A percentile compares a stretch with the other conserved stretches of the same genome.
phyloP scores from a whole-genome alignment of 108 stramenopile species.

The Poteriospumella lacustris region DNA sequence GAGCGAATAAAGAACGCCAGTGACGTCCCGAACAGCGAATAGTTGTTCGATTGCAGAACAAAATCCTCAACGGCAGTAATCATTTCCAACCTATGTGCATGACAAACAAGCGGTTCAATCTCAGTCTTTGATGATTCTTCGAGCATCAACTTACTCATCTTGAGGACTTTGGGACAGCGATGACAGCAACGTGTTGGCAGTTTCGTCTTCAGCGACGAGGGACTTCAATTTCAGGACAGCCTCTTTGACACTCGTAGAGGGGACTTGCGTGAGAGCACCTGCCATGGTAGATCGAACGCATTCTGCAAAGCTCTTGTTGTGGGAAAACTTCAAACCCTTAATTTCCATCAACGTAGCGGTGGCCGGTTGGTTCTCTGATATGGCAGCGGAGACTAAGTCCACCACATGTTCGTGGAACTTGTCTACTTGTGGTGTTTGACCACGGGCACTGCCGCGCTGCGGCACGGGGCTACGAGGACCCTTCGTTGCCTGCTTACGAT shows the following conservation, averaged over 20 bases:
- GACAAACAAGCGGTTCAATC: no score
- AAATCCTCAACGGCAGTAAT: no score
- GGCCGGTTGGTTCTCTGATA: background rate
- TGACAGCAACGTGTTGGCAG: background rate
- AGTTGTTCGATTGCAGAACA: no score
- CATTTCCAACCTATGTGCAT: no score
- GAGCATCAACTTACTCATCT: no score
- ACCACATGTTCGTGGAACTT: background rate
- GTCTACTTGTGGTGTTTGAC: background rate
- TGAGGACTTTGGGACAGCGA: background rate
- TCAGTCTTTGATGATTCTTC: no score
- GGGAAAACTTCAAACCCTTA: slow-evolving; percentile 24
- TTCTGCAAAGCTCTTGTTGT: background rate
- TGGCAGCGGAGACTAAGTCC: background rate
- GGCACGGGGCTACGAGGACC: background rate
- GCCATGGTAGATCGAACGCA: background rate
- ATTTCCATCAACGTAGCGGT: background rate
- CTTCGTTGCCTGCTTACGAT: background rate
- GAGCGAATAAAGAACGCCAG: no score
- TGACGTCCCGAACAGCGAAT: no score
- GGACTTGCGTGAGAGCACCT: background rate
- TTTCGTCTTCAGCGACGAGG: background rate
- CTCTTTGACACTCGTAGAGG: background rate
- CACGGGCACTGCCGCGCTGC: background rate
- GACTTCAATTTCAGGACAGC: background rate